Conservation (phyloP, 305 asterid genomes). For the Plantago lanceolata region DNA sequence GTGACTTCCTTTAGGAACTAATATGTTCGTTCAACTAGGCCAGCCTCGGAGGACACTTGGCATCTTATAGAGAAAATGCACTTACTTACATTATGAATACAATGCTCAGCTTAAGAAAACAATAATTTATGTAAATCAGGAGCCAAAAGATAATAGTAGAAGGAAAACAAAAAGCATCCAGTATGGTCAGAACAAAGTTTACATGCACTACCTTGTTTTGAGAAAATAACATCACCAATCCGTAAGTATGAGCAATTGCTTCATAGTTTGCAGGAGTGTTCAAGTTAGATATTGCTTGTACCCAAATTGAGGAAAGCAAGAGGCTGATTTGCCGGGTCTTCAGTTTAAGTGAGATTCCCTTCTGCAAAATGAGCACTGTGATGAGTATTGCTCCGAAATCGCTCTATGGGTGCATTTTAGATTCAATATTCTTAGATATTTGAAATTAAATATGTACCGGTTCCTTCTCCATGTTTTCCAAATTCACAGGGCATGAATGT, state of each 20-base stretch:
- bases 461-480: constrained; percentile 46
- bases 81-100: no score
- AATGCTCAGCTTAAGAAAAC: no score
- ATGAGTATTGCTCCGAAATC: constrained; percentile 24
- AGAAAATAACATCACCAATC: constrained; percentile 67
- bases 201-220: constrained; percentile 49
- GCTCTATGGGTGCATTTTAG: constrained; percentile 13
- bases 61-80: no score
- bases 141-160: no score
- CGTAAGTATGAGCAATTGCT: constrained; percentile 79
- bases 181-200: constrained; percentile 9
- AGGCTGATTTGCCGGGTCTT: constrained; percentile 64
- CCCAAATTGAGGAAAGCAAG: constrained; percentile 81
- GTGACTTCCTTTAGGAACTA: no score
- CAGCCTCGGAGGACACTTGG: no score
- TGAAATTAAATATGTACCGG: constrained; percentile 35
- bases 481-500: constrained; percentile 37
- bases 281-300: constrained; percentile 56
- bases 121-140: no score
- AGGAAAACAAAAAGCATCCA: no score
- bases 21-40: no score
- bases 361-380: constrained; percentile 37
- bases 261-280: constrained; percentile 68
- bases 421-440: constrained; percentile 19
- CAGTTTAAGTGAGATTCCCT: constrained; percentile 62